Conservation (phyloP, 495 filamentous ascomycete genomes). For the Amphirosellinia nigrospora region DNA sequence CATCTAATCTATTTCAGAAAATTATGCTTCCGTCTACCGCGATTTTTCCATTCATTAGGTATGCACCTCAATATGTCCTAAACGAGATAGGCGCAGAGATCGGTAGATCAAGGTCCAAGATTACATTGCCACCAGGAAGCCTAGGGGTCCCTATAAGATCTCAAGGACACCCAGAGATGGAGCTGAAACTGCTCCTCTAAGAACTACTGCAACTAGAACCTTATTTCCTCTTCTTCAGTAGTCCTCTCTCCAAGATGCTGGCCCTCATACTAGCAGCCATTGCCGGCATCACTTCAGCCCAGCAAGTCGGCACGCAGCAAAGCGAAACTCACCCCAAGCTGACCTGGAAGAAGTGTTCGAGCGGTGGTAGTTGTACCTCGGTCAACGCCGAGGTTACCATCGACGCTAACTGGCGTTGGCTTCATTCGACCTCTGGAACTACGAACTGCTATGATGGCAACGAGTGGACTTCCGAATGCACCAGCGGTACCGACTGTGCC, state of each 20-base stretch:
- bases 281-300: constrained; percentile 51
- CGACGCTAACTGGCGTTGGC: constrained; percentile 62
- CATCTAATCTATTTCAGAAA: constrained; percentile 36
- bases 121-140: constrained; percentile 21
- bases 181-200: background rate
- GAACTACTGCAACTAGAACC: constrained; percentile 3
- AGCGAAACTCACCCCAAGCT: constrained; percentile 64
- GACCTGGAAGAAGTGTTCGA: constrained; percentile 62
- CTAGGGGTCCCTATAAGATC: constrained; percentile 27
- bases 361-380: constrained; percentile 55
- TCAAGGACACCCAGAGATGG: background rate
- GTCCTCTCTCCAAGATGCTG: constrained; percentile 39
- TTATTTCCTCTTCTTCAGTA: constrained; percentile 26
- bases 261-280: constrained; percentile 48
- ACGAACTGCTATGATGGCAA: constrained; percentile 61
- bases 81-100: constrained; percentile 11
- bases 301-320: constrained; percentile 63
- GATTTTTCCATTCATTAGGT: constrained; percentile 27
- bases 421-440: constrained; percentile 42
- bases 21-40: constrained; percentile 24
- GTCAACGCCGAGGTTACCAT: constrained; percentile 50
- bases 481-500: constrained; percentile 45
- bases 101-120: constrained; percentile 11
- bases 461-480: constrained; percentile 53
- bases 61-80: constrained; percentile 34